Base-by-base conservation (phyloP, 306 rosid species). In the Vigna reflexopilosa region DNA sequence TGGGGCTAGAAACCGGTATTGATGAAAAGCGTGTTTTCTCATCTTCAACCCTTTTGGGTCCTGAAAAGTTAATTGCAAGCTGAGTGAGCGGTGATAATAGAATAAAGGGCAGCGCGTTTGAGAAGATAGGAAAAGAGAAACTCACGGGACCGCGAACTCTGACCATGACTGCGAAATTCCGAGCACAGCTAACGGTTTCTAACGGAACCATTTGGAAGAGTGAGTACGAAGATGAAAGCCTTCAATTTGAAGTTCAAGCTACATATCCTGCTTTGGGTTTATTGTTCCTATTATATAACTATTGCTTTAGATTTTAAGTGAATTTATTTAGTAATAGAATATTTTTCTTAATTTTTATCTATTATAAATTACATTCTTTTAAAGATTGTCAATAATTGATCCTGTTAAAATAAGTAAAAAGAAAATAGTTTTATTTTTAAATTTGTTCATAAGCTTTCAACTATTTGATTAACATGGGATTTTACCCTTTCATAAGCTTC, bases 31-130 rank as follows among this genome's bases (percentile, higher is more conserved):
- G 82, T 92, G 98, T 51, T 68, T 87, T 84, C 94, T 88, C 98
- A 92, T 89, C 90, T 95, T 95, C 91, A 95, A 66, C 67, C 98
- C 98, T 76, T 95, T 95, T 12, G 98, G 98, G 76, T 95, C 98
- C 98, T 92, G 78, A 79, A 72, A 81, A 78, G 42, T 10, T 67
- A 58, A 56, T 47, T 62, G 57, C 16, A 54, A 61, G 28, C 42
- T 79, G 56, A 44, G 55, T 72, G 68, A 67, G 14, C 17, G 49
- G 9, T 72, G 55, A 67, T 62, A 34, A 56, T 16, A 48, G 50
- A n/a, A n/a, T 38, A 7, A 6, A 26, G 3, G 28, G 63, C n/a
- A n/a, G 69, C 38, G 24, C 28, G 24, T 34, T 45, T 74, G 61
- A 36, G 42, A 20, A 49, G 55, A 45, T 28, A 50, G 70, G 51